Evolutionary conservation across 106 monocot species (phyloP).

Genomic region (Acorus calamus): DNA sequence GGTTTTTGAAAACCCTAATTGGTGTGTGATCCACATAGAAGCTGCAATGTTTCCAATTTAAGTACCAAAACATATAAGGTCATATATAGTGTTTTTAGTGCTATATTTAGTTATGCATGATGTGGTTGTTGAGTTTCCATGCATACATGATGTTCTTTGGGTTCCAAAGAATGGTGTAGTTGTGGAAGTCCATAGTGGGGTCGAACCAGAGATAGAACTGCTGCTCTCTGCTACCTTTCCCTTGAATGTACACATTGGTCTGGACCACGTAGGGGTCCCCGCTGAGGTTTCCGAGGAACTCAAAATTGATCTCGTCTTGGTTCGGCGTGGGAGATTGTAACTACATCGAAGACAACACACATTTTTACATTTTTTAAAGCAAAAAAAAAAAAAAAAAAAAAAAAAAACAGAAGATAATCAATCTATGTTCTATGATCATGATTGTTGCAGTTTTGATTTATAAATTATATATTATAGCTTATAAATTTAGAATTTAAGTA

Average conservation of each 20-base stretch:
- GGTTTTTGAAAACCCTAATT: slow-evolving; percentile 14
- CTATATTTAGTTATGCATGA: too few relatives aligned
- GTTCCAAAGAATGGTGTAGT: slow-evolving; percentile 3
- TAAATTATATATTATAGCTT: too few relatives aligned
- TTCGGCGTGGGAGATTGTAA: slow-evolving; percentile 1
- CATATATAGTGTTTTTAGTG: too few relatives aligned
- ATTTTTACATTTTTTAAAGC: not conserved
- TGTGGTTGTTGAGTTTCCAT: too few relatives aligned
- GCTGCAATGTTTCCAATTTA: not conserved
- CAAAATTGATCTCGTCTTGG: slow-evolving; percentile 14
- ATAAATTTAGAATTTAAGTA: too few relatives aligned
- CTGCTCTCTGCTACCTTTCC: slow-evolving; percentile 14
- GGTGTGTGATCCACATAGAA: slow-evolving; percentile 6
- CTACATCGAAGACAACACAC: not conserved
- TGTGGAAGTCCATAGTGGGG: slow-evolving; percentile 1
- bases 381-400: too few relatives aligned
- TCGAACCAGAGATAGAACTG: slow-evolving; percentile 15
- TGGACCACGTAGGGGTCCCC: slow-evolving; percentile 11
- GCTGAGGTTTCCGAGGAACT: not conserved
- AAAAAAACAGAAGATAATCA: too few relatives aligned
- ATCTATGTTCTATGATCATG: too few relatives aligned
- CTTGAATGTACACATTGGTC: slow-evolving; percentile 8
- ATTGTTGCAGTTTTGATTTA: too few relatives aligned
- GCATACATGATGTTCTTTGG: slow-evolving; percentile 9
- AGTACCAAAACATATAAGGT: too few relatives aligned